phyloP scores from a whole-genome alignment of 148 eudicot genomes.

The Camellia granthamiana region DNA sequence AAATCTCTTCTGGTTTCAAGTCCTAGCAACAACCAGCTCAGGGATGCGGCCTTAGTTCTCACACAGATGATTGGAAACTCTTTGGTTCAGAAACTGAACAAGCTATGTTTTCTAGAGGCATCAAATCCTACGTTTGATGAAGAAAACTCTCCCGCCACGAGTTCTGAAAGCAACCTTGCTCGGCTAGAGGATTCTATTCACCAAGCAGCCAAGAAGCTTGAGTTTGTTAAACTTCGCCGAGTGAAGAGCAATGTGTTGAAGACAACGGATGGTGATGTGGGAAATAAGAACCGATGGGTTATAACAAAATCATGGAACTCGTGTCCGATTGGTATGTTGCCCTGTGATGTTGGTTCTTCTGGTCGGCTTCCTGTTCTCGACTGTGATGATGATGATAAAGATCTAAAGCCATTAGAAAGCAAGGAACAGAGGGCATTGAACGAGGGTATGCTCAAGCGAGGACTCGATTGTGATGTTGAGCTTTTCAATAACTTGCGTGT shows the following conservation, averaged over 20 bases:
- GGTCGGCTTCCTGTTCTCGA: slow-evolving; percentile 66
- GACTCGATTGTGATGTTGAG: slow-evolving; percentile 36
- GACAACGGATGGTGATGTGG: slow-evolving; percentile 14
- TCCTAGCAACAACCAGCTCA: slow-evolving; percentile 54
- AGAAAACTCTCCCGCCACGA: slow-evolving; percentile 12
- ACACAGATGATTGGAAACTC: slow-evolving; percentile 45
- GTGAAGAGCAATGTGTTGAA: slow-evolving; percentile 22
- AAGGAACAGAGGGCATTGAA: slow-evolving; percentile 23
- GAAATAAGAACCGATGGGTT: slow-evolving; percentile 41
- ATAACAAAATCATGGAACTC: slow-evolving; percentile 73
- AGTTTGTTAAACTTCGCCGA: slow-evolving; percentile 33
- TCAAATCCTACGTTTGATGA: slow-evolving; percentile 17
- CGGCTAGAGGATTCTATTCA: slow-evolving; percentile 40
- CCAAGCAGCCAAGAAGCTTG: slow-evolving; percentile 53
- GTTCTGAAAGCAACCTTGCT: slow-evolving; percentile 27
- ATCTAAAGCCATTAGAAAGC: slow-evolving; percentile 16
- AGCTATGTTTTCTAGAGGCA: slow-evolving; percentile 38
- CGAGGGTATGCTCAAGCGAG: slow-evolving; percentile 42
- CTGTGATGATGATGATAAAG: slow-evolving; percentile 19
- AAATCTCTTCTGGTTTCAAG: slow-evolving; percentile 56
- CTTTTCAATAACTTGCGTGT: slow-evolving; percentile 13
- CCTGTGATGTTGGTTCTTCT: slow-evolving; percentile 52
- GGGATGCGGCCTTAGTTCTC: slow-evolving; percentile 50
- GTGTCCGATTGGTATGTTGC: slow-evolving; percentile 83
- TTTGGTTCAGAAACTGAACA: slow-evolving; percentile 48